Conservation (phyloP, 2,329 filamentous ascomycete species). For the Claviceps sp. region DNA sequence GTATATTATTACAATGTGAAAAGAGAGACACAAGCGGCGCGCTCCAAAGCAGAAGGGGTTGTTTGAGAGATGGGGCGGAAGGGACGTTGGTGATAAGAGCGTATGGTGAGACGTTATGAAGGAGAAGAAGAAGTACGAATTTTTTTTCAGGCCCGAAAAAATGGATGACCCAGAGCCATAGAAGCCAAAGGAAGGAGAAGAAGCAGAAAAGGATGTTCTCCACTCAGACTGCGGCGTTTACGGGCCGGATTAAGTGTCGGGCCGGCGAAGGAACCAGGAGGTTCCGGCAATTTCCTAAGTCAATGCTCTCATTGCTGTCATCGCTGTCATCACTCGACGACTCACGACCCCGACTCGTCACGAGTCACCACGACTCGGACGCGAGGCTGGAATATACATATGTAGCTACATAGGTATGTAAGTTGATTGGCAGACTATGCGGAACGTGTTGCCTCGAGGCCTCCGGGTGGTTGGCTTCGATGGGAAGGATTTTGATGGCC, state of each 20-base stretch:
- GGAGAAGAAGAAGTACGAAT: conserved; percentile 17
- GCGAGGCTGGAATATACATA: too few species aligned
- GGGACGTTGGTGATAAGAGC: conserved; percentile 3
- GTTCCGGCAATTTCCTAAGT: neutral
- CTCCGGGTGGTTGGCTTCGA: too few species aligned
- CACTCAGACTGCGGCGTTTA: neutral
- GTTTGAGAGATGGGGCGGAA: conserved; percentile 13
- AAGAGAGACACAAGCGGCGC: conserved; percentile 19
- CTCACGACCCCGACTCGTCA: too few species aligned
- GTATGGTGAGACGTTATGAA: conserved; percentile 12
- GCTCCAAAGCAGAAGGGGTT: conserved; percentile 15
- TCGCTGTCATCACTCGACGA: too few species aligned
- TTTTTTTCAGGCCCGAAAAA: conserved; percentile 25
- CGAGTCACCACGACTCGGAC: too few species aligned
- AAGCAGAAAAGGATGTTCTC: conserved; percentile 11
- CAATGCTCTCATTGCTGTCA: neutral
- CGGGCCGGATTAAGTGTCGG: conserved; percentile 16
- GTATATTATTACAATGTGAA: conserved; percentile 20
- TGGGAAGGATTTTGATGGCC: too few species aligned
- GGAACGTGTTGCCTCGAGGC: too few species aligned
- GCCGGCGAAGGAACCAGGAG: conserved; percentile 2
- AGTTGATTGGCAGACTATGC: too few species aligned
- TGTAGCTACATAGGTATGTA: too few species aligned
- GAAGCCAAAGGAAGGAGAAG: conserved; percentile 30
- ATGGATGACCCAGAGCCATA: conserved; percentile 20